Evolutionary conservation across 2,329 filamentous ascomycete genomes (phyloP), one percentile per base, ranked within the genome.

Genomic region (Aspergillus sp.): DNA sequence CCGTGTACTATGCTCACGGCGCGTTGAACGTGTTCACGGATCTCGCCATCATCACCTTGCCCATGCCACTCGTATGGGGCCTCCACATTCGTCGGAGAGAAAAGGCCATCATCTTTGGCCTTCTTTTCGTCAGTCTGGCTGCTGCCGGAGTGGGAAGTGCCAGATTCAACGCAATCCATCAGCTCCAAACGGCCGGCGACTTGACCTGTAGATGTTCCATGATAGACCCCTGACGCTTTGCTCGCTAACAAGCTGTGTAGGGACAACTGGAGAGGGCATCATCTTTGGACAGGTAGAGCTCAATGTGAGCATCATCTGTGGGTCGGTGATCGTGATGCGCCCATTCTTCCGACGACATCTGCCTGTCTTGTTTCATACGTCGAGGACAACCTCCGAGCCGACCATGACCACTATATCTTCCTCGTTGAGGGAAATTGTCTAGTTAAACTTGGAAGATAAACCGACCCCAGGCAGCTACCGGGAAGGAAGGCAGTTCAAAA

Each of bases 281-380:
- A 47, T 36, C 6, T 38, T 47, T n/a, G 45, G 45, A 21, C 25
- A 36, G 45, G 45, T 47, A 3, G 45, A 47, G n/a, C 14, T 47
- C 11, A 36, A 34, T 21, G 29, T 47, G 29, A 47, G 45, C 31
- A 47, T 47, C 19, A 38, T 47, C 17, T 47, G 45, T 21, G 45
- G 45, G 5, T 47, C 45, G 25, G 19, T 34, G n/a, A 47, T 47
- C 17, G n/a, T 36, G 13, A 47, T 47, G 45, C 45, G 45, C 6
- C 45, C 45, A 11, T 47, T 47, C 17, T 47, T 47, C 19, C 25
- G 45, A 13, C 45, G 45, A 47, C 38, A 47, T 47, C n/a, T 47
- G 25, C 45, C 45, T 17, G 16, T 17, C 1, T 5, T 47, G 14
- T 36, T 47, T 17, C 17, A 42, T 14, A 20, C 38, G 17, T 42